Base-by-base conservation (phyloP, 768 basidiomycete species). In the Rhizopogon vesiculosus region DNA sequence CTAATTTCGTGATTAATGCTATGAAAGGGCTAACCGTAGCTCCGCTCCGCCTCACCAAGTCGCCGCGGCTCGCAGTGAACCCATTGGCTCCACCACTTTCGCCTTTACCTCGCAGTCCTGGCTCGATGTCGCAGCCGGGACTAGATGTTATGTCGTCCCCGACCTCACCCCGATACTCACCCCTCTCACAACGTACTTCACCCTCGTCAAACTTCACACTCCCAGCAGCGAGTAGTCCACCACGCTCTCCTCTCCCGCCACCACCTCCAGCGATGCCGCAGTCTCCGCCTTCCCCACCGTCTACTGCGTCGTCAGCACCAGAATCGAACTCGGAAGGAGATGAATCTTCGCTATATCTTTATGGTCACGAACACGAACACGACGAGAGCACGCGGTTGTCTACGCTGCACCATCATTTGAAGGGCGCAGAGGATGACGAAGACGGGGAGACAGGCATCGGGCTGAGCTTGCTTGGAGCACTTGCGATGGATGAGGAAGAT, bases 381-480 rank as follows among this genome's bases (percentile, higher is more conserved):
- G 61, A 54, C 2, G 10, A 66, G 6, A 55, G 56, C 57, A 68
- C 60, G 39, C 58, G 45, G 16, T 46, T 66, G 22, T 71, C 62
- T 54, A 61, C 68, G 22, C 59, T 68, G 16, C 57, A 68, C 33
- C 35, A 7, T 7, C 46, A 15, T 12, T 40, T 42, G 44, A 49
- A 46, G 0, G 58, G 7, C 0, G 62, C 61, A 16, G 66, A 72
- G 3, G 74, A 67, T 6, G 58, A 74, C 52, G 81, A 81, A 2
- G 86, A 87, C 55, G 86, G 82, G 3, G 80, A 83, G 49, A 73
- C 80, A 1, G 89, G 84, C 0, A 90, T 91, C 39, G 89, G 89
- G 1, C 69, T 89, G 35, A 84, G 84, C 2, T 69, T 90, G 52
- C 69, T 91, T 51, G 81, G 83, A 59, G 77, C 76, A 41, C 82